phyloP scores from a whole-genome alignment of 805 yeast genomes.

The Saturnispora gosingensis region DNA sequence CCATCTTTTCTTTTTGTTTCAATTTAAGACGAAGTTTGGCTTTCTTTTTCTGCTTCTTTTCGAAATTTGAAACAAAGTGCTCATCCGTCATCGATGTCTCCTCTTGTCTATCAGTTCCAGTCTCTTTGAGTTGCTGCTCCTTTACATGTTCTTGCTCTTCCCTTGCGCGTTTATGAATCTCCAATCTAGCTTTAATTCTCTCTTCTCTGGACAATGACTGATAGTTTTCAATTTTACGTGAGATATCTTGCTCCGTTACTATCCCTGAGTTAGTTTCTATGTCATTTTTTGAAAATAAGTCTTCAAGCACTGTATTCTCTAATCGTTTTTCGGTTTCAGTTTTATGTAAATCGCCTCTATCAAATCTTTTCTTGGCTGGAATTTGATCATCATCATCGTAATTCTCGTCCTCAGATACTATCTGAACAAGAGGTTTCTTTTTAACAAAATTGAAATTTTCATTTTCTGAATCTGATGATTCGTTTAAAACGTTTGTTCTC shows the following conservation, averaged over 20 bases:
- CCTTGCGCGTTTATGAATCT: constrained; percentile 8
- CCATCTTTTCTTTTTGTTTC: constrained; percentile 2
- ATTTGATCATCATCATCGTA: constrained; percentile 1
- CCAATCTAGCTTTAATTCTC: constrained; percentile 22
- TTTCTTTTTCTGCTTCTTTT: constrained; percentile 8
- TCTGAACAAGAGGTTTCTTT: constrained; percentile 5
- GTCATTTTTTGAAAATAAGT: background rate
- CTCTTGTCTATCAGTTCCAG: background rate
- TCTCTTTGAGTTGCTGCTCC: background rate
- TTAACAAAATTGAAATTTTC: background rate
- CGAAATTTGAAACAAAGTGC: background rate
- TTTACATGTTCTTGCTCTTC: constrained; percentile 1
- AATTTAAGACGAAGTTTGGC: background rate
- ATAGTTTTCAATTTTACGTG: constrained; percentile 14
- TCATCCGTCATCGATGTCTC: constrained; percentile 4
- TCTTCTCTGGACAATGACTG: constrained; percentile 20
- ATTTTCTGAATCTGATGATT: constrained; percentile 9
- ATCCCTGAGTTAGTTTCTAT: too few relatives aligned
- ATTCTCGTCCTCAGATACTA: constrained; percentile 1
- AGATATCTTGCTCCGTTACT: background rate
- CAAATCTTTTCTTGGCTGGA: background rate
- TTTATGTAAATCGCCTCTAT: background rate
- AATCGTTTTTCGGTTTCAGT: background rate
- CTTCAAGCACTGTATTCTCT: background rate
- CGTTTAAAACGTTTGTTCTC: background rate